Base-by-base conservation (phyloP, 2,329 filamentous ascomycete genomes). In the Cytospora leucostoma region DNA sequence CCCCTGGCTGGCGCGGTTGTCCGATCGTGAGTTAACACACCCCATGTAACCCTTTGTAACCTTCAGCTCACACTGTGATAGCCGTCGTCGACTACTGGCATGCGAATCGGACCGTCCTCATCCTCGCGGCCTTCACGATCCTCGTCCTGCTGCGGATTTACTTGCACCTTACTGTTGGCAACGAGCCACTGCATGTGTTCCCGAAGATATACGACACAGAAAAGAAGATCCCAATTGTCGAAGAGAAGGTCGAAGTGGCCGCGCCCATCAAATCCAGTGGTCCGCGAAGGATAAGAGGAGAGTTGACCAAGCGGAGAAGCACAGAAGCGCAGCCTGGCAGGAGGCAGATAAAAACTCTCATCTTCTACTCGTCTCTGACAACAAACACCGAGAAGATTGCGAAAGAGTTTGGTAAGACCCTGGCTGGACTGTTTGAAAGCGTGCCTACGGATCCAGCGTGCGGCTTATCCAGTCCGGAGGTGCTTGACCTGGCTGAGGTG, bases 351-450 rank as follows among this genome's bases (percentile, higher is more conserved):
- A 90, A 94, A 72, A 84, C 90, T 2, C 76, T 96, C 17, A 77
- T 97, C 37, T 98, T 97, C 79, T 98, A 90, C 78, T 94, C 92
- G 2, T 96, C 93, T 0, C 80, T 98, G 62, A 96, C 92, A 3
- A 92, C 89, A 3, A 91, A 87, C 37, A 97, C 93, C 1, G 88
- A 94, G 73, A 88, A 85, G 70, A 86, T 88, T 64, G 90, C 90
- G 1, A 82, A 85, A 32, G 78, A 82, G 1, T 85, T 95, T 56
- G 77, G 81, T n/a, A 79, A 84, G 63, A 75, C 78, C 1, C 74
- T 94, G 34, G 79, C 80, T 21, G 65, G 71, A 68, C 70, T 84
- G 17, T 80, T 91, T 19, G 77, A 82, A 8, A 75, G 78, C 15
- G 77, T 90, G 12, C 71, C 75, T 17, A 52, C 68, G 4, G 72